Base-by-base conservation (phyloP, 163 green algal genomes). In the Scenedesmus sp. region DNA sequence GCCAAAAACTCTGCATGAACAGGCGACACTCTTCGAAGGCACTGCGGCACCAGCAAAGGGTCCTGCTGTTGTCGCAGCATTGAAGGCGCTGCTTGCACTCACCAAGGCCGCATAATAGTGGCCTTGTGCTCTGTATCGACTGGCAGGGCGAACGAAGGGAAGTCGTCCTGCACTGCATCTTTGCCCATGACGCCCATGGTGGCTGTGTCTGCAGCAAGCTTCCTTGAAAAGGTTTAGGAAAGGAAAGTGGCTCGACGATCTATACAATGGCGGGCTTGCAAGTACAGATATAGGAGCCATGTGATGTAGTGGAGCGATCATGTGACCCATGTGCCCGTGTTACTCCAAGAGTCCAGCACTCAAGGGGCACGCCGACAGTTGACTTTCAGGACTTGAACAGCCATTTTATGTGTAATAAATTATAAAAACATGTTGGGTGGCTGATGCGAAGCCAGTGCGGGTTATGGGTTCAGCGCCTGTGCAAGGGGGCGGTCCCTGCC, bases 61-160 rank as follows among this genome's bases (percentile, higher is more conserved):
- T 59, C 16, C 46, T 85, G 46, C 76, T 85, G 46, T 0, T 34
- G 1, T 60, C 6, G 8, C 4, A 59, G 46, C 13, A 18, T 4
- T 26, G 2, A 34, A 52, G 59, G n/a, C 10, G 52, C 62, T 70
- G 20, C 4, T 20, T 23, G 13, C 55, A 2, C 73, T 54, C 26
- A 84, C 87, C 56, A 91, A 26, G 73, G 55, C n/a, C 87, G 52
- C 76, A 86, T 73, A 3, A 84, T 83, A 10, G 55, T 86, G 8
- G 88, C 82, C 93, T 98, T 98, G 94, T 97, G 94, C 92, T 98
- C 97, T 9, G 67, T 95, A 86, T 98, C 96, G 0, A 98, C 94
- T 1, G 95, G 96, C 82, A 92, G 23, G 1, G n/a, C 56, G 3
- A 92, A 92, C 4, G 18, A 81, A n/a, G 83, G 56, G 55, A 87